Evolutionary conservation across 2,329 filamentous ascomycete genomes (phyloP).

Genomic region (Ceratocystis colombiana): DNA sequence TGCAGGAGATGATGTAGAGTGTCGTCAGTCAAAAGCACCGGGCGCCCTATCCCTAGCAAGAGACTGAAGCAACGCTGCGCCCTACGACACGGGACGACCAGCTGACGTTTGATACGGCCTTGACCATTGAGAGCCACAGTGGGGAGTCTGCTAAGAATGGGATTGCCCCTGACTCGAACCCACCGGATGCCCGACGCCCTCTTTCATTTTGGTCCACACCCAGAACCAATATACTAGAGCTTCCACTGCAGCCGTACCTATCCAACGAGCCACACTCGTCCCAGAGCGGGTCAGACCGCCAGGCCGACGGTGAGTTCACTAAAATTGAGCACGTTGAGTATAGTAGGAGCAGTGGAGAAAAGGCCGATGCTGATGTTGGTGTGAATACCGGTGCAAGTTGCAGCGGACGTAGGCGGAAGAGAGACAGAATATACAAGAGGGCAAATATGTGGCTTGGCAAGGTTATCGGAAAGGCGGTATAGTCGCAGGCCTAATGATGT

Average conservation of each 20-base stretch:
- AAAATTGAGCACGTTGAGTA: slow-evolving; percentile 9
- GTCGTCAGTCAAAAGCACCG: slow-evolving; percentile 33
- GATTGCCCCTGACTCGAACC: background rate
- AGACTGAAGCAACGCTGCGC: slow-evolving; percentile 30
- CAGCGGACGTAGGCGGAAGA: background rate
- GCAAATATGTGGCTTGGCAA: background rate
- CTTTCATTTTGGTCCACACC: background rate
- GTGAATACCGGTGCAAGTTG: background rate
- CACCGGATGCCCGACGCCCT: background rate
- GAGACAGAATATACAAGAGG: background rate
- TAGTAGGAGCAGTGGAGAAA: background rate
- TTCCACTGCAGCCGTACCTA: slow-evolving; percentile 8
- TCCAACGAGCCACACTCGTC: background rate
- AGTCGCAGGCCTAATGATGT: background rate
- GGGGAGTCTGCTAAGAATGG: slow-evolving; percentile 15
- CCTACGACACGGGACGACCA: slow-evolving; percentile 21
- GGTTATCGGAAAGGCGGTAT: background rate
- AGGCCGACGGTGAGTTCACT: background rate
- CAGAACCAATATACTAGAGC: background rate
- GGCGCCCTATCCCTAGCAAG: slow-evolving; percentile 32
- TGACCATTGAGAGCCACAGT: slow-evolving; percentile 17
- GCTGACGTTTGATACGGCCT: slow-evolving; percentile 25
- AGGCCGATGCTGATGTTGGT: background rate
- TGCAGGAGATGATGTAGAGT: slow-evolving; percentile 40
- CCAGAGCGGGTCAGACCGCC: slow-evolving; percentile 1